Evolutionary conservation across 805 yeast species (phyloP).

Genomic region (Pichia cephalocereana): DNA sequence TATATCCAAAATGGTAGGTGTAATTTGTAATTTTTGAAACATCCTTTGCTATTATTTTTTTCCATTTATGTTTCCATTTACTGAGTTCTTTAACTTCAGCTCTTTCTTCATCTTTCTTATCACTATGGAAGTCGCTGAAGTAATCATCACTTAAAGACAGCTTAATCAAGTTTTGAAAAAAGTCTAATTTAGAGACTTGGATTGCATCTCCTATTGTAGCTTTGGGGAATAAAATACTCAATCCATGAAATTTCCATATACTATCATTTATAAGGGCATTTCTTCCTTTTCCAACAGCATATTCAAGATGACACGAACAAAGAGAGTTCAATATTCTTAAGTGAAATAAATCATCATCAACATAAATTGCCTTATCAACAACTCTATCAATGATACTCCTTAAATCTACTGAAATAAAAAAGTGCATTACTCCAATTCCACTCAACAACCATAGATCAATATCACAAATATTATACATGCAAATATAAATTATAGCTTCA

Average conservation of each 20-base stretch:
- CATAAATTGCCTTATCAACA: conserved; percentile 19
- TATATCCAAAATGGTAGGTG: conserved; percentile 39
- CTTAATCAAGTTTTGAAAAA: conserved; percentile 23
- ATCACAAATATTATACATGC: conserved; percentile 36
- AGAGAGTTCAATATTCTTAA: conserved; percentile 45
- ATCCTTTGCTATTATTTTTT: conserved; percentile 36
- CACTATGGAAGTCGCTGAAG: conserved; percentile 4
- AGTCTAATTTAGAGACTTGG: conserved; percentile 40
- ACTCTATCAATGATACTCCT: conserved; percentile 30
- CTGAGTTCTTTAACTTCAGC: conserved; percentile 28
- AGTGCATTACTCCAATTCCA: conserved; percentile 41
- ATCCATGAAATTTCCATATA: conserved; percentile 30
- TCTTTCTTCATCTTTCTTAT: not conserved
- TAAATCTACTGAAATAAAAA: conserved; percentile 38
- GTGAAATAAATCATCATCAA: conserved; percentile 39
- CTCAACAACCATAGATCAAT: conserved; percentile 46
- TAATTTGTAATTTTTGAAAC: conserved; percentile 39
- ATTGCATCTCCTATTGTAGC: conserved; percentile 47
- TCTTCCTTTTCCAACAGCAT: conserved; percentile 40
- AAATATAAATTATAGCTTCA: conserved; percentile 48
- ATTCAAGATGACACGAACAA: conserved; percentile 42
- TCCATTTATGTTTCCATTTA: conserved; percentile 41
- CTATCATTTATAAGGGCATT: conserved; percentile 31
- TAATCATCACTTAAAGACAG: conserved; percentile 8
- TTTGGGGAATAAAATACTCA: conserved; percentile 39